These are phyloP conservation scores for Incumbomyces delicatus DNA, from an alignment of 2,329 filamentous ascomycete genomes.

Conservation along the genomic window DNA sequence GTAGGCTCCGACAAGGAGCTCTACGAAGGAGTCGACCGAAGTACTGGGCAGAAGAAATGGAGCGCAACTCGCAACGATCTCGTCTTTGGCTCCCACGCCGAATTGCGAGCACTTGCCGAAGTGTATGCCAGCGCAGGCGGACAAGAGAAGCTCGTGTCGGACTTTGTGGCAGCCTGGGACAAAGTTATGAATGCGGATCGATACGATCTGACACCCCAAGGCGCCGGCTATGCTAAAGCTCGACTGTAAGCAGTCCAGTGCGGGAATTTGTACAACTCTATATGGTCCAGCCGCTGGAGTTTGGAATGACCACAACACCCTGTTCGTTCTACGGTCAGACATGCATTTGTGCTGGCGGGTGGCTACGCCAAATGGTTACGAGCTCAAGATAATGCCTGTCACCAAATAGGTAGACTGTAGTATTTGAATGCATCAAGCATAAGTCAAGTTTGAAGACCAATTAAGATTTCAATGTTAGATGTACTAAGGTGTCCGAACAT, in stretches of 20 bases:
- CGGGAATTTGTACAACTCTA: no score
- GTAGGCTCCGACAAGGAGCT: slow-evolving; percentile 42
- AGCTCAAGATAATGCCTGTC: no score
- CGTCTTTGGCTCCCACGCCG: slow-evolving; percentile 63
- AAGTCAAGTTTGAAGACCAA: no score
- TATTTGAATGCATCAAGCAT: no score
- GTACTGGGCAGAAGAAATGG: slow-evolving; percentile 58
- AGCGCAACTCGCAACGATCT: slow-evolving; percentile 59
- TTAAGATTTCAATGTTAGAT: no score
- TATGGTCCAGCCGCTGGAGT: no score
- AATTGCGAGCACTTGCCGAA: slow-evolving; percentile 61
- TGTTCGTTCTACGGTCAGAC: no score
- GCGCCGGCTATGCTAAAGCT: not conserved
- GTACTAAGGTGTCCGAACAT: no score
- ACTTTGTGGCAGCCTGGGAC: slow-evolving; percentile 62
- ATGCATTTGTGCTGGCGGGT: no score
- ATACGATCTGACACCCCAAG: slow-evolving; percentile 44
- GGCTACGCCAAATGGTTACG: no score
- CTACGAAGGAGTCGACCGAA: slow-evolving; percentile 56
- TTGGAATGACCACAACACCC: no score
- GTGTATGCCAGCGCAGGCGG: slow-evolving; percentile 55
- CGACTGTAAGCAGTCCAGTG: not conserved
- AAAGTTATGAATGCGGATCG: slow-evolving; percentile 69
- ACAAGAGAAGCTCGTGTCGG: slow-evolving; percentile 55
- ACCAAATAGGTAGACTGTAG: no score